phyloP scores from a whole-genome alignment of 108 stramenopile genomes.

The Cyclotella baltica region DNA sequence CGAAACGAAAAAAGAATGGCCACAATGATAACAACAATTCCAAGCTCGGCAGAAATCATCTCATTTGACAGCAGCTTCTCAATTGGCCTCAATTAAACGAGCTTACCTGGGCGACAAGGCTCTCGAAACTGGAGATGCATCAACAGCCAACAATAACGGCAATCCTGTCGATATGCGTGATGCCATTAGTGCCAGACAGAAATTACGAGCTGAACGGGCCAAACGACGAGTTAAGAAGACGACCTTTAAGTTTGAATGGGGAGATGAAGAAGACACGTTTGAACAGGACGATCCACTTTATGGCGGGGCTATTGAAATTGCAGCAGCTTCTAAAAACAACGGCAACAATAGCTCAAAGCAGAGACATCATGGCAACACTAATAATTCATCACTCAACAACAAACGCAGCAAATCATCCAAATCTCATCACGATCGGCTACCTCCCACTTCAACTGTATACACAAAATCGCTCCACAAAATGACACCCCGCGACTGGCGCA shows the following conservation, averaged over 20 bases:
- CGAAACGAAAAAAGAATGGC: conserved; percentile 6
- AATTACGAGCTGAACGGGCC: conserved; percentile 38
- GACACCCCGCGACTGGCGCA: conserved; percentile 98
- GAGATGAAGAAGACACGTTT: conserved; percentile 90
- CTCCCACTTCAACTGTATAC: conserved; percentile 56
- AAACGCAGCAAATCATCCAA: too few species aligned
- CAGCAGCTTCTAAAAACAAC: background rate
- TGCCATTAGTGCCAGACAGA: conserved; percentile 26
- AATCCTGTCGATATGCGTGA: conserved; percentile 7
- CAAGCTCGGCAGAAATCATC: conserved; percentile 35
- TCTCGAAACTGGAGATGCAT: conserved; percentile 16
- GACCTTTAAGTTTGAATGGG: conserved; percentile 97
- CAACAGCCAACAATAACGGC: conserved; percentile 26
- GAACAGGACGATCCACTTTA: conserved; percentile 89
- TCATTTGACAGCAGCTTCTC: conserved; percentile 50
- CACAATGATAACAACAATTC: background rate
- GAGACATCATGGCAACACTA: background rate
- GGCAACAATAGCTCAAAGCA: background rate
- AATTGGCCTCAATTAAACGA: conserved; percentile 58
- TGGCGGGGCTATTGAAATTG: background rate
- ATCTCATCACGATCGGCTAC: conserved; percentile 14
- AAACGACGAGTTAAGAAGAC: conserved; percentile 60
- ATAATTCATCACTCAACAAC: background rate
- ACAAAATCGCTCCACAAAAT: conserved; percentile 87
- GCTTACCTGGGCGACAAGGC: conserved; percentile 77